Conservation (phyloP, 2,329 filamentous ascomycete genomes). For the Trichoderma harzianum region DNA sequence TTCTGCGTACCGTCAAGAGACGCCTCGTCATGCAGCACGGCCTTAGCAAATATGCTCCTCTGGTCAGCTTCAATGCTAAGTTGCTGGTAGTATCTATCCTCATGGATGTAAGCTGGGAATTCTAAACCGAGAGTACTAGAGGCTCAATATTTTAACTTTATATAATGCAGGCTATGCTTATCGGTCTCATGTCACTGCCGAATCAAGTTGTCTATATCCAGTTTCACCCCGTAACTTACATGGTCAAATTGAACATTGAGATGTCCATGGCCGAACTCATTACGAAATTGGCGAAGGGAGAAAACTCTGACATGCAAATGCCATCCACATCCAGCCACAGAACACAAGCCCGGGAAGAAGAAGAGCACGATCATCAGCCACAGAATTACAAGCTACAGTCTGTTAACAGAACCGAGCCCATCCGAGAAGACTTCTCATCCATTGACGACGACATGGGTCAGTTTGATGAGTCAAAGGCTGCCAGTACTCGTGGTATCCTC, state of each 20-base stretch:
- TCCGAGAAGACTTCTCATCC: neutral
- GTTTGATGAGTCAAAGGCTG: neutral
- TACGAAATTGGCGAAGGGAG: conserved; percentile 33
- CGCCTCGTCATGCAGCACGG: conserved; percentile 43
- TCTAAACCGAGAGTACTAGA: neutral
- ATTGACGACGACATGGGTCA: conserved; percentile 6
- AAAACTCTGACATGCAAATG: neutral
- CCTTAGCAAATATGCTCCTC: conserved; percentile 48
- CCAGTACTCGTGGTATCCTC: neutral
- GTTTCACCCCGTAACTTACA: conserved; percentile 50
- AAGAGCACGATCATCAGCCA: neutral
- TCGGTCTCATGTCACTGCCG: conserved; percentile 13
- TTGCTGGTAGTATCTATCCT: conserved; percentile 48
- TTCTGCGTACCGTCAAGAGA: conserved; percentile 44
- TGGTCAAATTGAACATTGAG: conserved; percentile 52
- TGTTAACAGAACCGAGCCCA: neutral
- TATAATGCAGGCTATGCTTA: neutral
- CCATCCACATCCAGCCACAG: neutral
- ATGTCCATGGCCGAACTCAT: conserved; percentile 52
- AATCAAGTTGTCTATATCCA: conserved; percentile 42
- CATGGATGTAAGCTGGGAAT: conserved; percentile 40
- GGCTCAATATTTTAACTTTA: neutral
- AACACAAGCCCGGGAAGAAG: neutral
- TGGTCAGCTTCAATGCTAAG: conserved; percentile 48
- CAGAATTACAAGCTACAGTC: conserved; percentile 5